phyloP scores from a whole-genome alignment of 2,329 filamentous ascomycete genomes.

The Stenocarpella maydis region DNA sequence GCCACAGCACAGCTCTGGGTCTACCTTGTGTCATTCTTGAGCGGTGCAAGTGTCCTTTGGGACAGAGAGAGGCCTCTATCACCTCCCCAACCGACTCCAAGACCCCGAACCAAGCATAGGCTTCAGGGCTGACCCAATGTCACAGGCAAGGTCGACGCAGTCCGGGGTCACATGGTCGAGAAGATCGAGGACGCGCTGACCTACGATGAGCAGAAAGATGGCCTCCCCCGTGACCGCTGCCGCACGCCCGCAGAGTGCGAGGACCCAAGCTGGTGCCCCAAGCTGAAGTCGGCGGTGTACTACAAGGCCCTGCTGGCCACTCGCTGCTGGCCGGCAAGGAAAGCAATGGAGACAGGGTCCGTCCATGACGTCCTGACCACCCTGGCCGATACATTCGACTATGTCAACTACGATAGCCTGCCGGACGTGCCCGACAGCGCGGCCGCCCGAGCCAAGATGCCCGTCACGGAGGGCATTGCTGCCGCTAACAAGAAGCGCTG shows the following conservation, averaged over 20 bases:
- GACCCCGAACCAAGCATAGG: neutral
- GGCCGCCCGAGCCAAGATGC: neutral
- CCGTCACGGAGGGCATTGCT: neutral
- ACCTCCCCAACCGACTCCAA: no score
- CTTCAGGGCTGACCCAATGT: neutral
- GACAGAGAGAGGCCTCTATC: no score
- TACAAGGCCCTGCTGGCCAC: neutral
- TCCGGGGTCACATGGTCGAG: neutral
- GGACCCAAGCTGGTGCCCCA: slow-evolving; percentile 3
- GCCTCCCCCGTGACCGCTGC: neutral
- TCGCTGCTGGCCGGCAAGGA: neutral
- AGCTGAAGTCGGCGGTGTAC: neutral
- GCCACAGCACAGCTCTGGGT: neutral
- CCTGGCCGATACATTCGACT: neutral
- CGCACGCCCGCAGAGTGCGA: neutral
- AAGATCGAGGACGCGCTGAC: slow-evolving; percentile 1
- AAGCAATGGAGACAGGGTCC: neutral
- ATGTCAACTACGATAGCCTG: neutral
- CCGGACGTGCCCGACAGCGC: neutral
- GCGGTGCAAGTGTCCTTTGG: neutral
- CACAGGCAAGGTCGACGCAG: slow-evolving; percentile 17
- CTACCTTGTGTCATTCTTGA: no score
- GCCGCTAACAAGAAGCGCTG: neutral
- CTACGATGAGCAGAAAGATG: slow-evolving; percentile 8
- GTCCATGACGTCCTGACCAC: neutral